phyloP scores from a whole-genome alignment of 495 filamentous ascomycete species.

The Aspergillus cavernicola region DNA sequence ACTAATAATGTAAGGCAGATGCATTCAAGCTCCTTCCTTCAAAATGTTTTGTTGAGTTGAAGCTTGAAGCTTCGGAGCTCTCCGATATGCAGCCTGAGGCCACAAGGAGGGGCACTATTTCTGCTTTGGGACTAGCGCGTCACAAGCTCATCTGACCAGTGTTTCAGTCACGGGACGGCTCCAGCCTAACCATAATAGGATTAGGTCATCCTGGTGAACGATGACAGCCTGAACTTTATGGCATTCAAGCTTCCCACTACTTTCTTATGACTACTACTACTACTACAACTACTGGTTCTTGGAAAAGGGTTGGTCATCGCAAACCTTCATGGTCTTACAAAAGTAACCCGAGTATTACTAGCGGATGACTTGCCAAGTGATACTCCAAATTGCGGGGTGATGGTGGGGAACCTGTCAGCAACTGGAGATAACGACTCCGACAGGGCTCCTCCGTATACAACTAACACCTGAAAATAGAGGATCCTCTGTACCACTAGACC shows the following conservation, averaged over 20 bases:
- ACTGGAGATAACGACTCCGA: too few species aligned
- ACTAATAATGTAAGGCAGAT: too few species aligned
- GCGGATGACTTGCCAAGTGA: too few species aligned
- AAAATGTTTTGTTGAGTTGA: neutral
- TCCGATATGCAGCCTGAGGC: constrained; percentile 7
- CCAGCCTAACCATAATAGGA: neutral
- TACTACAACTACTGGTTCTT: too few species aligned
- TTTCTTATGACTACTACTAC: too few species aligned
- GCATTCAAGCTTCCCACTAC: neutral
- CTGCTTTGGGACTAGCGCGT: neutral
- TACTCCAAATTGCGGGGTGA: neutral
- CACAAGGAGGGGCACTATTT: neutral
- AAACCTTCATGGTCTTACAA: too few species aligned
- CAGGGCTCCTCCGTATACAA: too few species aligned
- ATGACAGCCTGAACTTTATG: neutral
- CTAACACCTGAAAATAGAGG: too few species aligned
- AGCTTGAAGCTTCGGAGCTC: neutral
- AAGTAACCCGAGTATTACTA: too few species aligned
- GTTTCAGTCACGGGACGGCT: neutral
- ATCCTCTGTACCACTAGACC: too few species aligned
- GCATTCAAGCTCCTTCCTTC: neutral
- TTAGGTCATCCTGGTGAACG: too few species aligned
- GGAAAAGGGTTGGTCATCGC: too few species aligned
- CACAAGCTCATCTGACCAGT: neutral
- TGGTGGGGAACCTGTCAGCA: neutral